phyloP scores from a whole-genome alignment of 805 yeast genomes.

The Saturnispora quitensis region DNA sequence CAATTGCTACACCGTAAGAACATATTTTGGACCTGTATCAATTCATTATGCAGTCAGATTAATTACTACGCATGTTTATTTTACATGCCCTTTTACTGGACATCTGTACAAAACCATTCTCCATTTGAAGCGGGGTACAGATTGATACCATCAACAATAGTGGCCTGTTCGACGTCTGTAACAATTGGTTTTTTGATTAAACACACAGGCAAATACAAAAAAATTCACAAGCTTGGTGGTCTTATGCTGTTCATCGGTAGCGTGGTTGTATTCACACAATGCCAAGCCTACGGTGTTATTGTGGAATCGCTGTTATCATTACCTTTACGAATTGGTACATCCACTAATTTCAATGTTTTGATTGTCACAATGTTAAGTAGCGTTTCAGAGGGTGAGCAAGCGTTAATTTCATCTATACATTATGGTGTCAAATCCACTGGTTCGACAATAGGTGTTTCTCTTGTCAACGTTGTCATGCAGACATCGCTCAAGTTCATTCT shows the following conservation, averaged over 20 bases:
- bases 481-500: constrained; percentile 6
- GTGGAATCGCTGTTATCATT: constrained; percentile 36
- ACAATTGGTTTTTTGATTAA: constrained; percentile 58
- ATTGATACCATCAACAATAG: constrained; percentile 48
- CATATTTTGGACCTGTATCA: constrained; percentile 50
- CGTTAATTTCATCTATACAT: constrained; percentile 79
- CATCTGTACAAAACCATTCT: constrained; percentile 16
- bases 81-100: constrained; percentile 58
- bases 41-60: constrained; percentile 65
- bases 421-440: constrained; percentile 55
- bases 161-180: constrained; percentile 60
- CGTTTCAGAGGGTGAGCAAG: constrained; percentile 59
- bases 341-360: constrained; percentile 59
- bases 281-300: constrained; percentile 14
- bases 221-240: constrained; percentile 29
- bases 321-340: constrained; percentile 55
- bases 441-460: constrained; percentile 42
- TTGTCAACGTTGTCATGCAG: constrained; percentile 36
- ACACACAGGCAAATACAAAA: constrained; percentile 53
- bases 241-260: constrained; percentile 42
- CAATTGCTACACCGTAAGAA: constrained; percentile 48
- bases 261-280: constrained; percentile 22
- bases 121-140: constrained; percentile 30
- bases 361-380: constrained; percentile 67
- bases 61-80: constrained; percentile 50